Evolutionary conservation across 2,329 filamentous ascomycete species (phyloP).

Genomic region (Pleomassaria siparia): DNA sequence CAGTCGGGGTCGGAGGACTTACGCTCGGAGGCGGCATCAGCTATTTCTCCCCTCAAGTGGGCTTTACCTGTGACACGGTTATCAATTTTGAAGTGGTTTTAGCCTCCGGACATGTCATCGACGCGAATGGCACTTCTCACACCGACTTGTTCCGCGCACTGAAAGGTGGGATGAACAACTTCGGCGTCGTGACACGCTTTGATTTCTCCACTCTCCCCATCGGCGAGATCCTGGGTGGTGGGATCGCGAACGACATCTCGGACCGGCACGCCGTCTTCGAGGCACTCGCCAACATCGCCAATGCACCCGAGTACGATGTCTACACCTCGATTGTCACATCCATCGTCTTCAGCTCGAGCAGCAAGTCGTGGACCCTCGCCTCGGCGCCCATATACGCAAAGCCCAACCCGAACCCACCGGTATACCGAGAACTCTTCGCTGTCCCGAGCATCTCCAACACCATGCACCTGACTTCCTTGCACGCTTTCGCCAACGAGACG

Average conservation of each 20-base stretch:
- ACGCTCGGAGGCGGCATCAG: constrained; percentile 13
- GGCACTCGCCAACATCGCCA: background rate
- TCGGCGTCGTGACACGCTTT: constrained; percentile 26
- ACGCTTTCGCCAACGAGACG: background rate
- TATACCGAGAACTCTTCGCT: background rate
- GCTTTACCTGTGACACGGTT: constrained; percentile 20
- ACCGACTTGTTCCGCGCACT: constrained; percentile 21
- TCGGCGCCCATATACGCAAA: background rate
- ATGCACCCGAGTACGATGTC: background rate
- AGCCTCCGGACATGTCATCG: constrained; percentile 23
- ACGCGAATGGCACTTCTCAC: constrained; percentile 20
- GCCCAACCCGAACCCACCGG: background rate
- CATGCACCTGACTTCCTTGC: background rate
- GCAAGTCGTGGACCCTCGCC: background rate
- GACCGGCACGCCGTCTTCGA: background rate
- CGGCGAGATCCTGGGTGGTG: background rate
- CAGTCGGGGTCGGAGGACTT: constrained; percentile 8
- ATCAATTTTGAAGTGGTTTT: constrained; percentile 31
- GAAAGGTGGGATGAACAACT: constrained; percentile 23
- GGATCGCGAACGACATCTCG: background rate
- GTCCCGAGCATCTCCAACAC: constrained; percentile 4
- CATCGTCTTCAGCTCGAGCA: background rate
- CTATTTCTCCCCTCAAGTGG: constrained; percentile 15
- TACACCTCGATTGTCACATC: background rate
- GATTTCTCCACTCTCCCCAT: background rate